Base-by-base conservation (phyloP, 768 basidiomycete genomes). In the Ramaria sp. region DNA sequence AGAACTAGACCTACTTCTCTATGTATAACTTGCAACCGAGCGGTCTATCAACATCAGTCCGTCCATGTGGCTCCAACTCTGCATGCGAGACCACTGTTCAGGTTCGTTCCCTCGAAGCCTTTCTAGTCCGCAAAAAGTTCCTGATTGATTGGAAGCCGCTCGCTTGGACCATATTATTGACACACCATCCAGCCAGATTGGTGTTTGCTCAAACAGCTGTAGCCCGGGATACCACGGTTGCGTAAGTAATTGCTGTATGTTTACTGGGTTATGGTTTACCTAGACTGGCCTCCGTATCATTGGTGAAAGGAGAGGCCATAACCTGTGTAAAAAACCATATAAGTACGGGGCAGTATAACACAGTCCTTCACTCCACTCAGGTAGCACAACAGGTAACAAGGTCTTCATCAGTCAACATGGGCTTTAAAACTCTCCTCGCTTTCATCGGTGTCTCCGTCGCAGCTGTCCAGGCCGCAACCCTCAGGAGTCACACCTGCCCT, bases 401-500 rank as follows among this genome's bases (percentile, higher is more conserved):
- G 39, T 41, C 39, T 41, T n/a, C 39, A 41, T 2, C n/a, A 13
- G 39, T 12, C 39, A n/a, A n/a, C 12, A 51, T 51, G 50, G 50
- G 15, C 20, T 51, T 51, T 22, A 51, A 51, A 20, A 22, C 43
- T 38, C 19, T 54, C 43, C 37, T 54, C 19, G 38, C 38, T 12
- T 42, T 54, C 39, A 13, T 54, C 38, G 53, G 37, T 33, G 34
- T 59, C 45, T 41, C 58, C 22, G 22, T 27, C 3, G 33, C 39
- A 12, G 1, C 46, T 22, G 45, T 57, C 19, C 15, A 52, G 11
- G 58, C 58, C 5, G 59, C 59, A 4, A 53, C 20, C 37, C 30
- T 33, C 57, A 51, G 42, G 19, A 24, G 47, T 20, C 59, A 59
- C 27, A 47, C 57, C 38, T 56, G 54, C 30, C 54, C 54, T 20